These are phyloP conservation scores for Protea cynaroides DNA, from an alignment of 164 flowering plant species.

Conservation along the genomic window DNA sequence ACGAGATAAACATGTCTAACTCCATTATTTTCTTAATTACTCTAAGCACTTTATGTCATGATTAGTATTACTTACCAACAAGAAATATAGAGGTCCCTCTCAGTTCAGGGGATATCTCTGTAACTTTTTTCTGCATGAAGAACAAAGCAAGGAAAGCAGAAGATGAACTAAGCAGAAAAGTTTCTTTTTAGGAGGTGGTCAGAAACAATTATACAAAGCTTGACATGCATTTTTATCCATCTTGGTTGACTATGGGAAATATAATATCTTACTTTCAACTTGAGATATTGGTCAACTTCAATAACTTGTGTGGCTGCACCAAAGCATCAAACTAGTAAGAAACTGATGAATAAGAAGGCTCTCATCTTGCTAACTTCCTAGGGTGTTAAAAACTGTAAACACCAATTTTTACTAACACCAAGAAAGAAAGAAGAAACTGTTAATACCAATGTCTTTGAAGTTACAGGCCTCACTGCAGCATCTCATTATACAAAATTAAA, in stretches of 20 bases:
- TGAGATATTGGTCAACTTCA: slow-evolving; percentile 27
- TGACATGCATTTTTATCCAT: neutral
- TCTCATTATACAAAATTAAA: too few species aligned
- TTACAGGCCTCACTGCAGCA: too few species aligned
- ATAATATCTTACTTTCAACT: slow-evolving; percentile 38
- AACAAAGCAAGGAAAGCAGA: neutral
- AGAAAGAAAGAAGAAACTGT: too few species aligned
- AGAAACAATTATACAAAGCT: neutral
- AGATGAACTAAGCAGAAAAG: neutral
- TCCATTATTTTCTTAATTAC: neutral
- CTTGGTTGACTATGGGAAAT: too few species aligned
- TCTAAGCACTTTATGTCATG: neutral
- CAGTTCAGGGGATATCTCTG: slow-evolving; percentile 44
- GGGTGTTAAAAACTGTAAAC: too few species aligned
- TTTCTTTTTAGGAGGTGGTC: neutral
- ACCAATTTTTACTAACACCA: too few species aligned
- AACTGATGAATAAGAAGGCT: too few species aligned
- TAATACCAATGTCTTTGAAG: too few species aligned
- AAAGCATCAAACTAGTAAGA: neutral
- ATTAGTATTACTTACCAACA: slow-evolving; percentile 41
- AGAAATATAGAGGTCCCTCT: slow-evolving; percentile 85
- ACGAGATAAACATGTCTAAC: neutral
- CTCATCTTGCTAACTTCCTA: neutral
- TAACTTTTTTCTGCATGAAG: slow-evolving; percentile 67
- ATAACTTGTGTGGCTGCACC: slow-evolving; percentile 20